Evolutionary conservation across 169 alveolate species (phyloP), one percentile per base, ranked within the genome.

Genomic region (Plasmodium reichenowi): DNA sequence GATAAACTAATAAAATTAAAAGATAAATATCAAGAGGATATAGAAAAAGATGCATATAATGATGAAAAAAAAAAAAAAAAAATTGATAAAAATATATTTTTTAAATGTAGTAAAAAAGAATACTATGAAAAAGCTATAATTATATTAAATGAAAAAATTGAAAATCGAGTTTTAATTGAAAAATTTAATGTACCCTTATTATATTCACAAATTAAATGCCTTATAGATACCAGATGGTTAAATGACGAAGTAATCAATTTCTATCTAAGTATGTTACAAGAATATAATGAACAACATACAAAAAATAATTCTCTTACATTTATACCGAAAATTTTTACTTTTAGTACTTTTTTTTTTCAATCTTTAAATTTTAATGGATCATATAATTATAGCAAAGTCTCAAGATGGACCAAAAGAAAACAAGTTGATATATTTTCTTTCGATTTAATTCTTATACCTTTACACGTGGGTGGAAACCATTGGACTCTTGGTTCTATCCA

Each of bases 171-270:
- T 3, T 58, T 78, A 13, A 78, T 78, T 5, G 92, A 72, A 1
- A 66, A 64, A 26, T 60, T 62, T 45, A 54, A 74, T 52, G 76
- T 83, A 4, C 72, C 74, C 0, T 76, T 32, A 62, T 56, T 72
- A 56, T 64, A 67, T 87, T 83, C 80, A 17, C 80, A 48, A 78
- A 86, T 96, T 26, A 87, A 68, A 54, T 91, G 96, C 47, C 75
- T 95, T n/a, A 88, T 92, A 47, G 95, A 94, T n/a, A 88, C 94
- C n/a, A 88, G 92, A 72, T 96, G 98, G 98, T 88, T 96, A 15
- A 95, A 96, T 78, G 98, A 96, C 70, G 98, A 96, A 71, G 92
- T 96, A 26, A 96, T 96, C 80, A 96, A 96, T 87, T 96, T 96
- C 78, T 96, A 94, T 92, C 62, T 96, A 58, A 86, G 93, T 10